These are phyloP conservation scores for Breynia disticha DNA, from an alignment of 441 rosid genomes.

Conservation along the genomic window DNA sequence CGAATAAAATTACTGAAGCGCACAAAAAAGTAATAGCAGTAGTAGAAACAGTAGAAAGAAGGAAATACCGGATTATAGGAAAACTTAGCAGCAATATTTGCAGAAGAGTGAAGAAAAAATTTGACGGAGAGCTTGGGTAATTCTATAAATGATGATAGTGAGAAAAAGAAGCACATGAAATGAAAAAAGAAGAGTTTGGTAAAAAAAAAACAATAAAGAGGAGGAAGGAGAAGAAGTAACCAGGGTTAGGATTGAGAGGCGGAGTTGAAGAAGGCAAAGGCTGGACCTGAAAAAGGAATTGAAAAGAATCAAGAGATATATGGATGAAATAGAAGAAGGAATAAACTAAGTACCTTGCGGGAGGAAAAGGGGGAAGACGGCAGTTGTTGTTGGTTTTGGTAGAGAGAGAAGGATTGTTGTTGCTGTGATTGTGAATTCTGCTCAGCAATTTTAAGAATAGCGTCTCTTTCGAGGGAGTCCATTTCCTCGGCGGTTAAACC, in stretches of 20 bases:
- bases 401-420: constrained; percentile 16
- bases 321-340: background rate
- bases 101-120: constrained; percentile 53
- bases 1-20: background rate
- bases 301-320: background rate
- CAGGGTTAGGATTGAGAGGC: constrained; percentile 29
- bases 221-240: constrained; percentile 24
- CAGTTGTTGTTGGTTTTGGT: constrained; percentile 1
- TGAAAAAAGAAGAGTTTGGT: background rate
- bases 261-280: constrained; percentile 18
- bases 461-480: constrained; percentile 72
- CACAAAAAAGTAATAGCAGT: background rate
- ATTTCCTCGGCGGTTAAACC: constrained; percentile 71
- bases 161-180: background rate
- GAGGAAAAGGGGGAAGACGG: constrained; percentile 11
- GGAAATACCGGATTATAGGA: constrained; percentile 48
- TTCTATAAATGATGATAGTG: constrained; percentile 13
- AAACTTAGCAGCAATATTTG: constrained; percentile 73
- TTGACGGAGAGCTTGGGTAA: constrained; percentile 48
- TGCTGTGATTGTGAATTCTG: constrained; percentile 11
- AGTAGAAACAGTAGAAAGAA: too few species aligned
- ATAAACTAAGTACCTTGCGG: constrained; percentile 18
- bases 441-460: constrained; percentile 48
- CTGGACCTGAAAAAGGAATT: constrained; percentile 28
- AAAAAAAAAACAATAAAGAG: background rate